Evolutionary conservation across 2,329 filamentous ascomycete species (phyloP).

Genomic region (Curvularia verruculosa): DNA sequence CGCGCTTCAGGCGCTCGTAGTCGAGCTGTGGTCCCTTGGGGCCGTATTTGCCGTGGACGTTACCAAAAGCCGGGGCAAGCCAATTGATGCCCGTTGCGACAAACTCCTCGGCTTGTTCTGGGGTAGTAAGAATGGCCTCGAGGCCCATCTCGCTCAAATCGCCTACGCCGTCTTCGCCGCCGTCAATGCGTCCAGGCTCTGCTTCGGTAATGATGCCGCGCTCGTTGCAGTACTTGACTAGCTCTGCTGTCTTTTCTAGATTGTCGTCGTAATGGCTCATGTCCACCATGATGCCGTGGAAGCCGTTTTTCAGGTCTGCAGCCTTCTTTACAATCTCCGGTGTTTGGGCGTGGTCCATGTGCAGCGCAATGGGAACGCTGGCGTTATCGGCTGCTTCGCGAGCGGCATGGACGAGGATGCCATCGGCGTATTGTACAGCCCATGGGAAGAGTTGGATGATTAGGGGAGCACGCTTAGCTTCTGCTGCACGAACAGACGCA

Average conservation of each 20-base stretch:
- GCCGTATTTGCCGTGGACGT: slow-evolving; percentile 77
- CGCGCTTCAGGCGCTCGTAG: slow-evolving; percentile 46
- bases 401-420: slow-evolving; percentile 53
- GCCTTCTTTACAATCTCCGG: slow-evolving; percentile 66
- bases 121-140: slow-evolving; percentile 69
- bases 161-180: slow-evolving; percentile 75
- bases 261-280: slow-evolving; percentile 78
- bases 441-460: slow-evolving; percentile 78
- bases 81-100: slow-evolving; percentile 74
- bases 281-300: slow-evolving; percentile 61
- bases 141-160: slow-evolving; percentile 65
- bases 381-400: slow-evolving; percentile 50
- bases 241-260: slow-evolving; percentile 65
- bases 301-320: slow-evolving; percentile 54
- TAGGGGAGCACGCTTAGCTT: slow-evolving; percentile 68
- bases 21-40: slow-evolving; percentile 61
- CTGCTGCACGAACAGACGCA: slow-evolving; percentile 71
- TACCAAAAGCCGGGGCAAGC: slow-evolving; percentile 76
- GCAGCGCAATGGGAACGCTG: slow-evolving; percentile 65
- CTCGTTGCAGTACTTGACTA: slow-evolving; percentile 68
- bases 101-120: slow-evolving; percentile 73
- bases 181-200: slow-evolving; percentile 73
- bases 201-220: slow-evolving; percentile 72
- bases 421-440: slow-evolving; percentile 70
- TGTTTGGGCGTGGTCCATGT: slow-evolving; percentile 71